Base-by-base conservation (phyloP, 1,284 basidiomycete genomes). In the Pseudozyma thailandica region DNA sequence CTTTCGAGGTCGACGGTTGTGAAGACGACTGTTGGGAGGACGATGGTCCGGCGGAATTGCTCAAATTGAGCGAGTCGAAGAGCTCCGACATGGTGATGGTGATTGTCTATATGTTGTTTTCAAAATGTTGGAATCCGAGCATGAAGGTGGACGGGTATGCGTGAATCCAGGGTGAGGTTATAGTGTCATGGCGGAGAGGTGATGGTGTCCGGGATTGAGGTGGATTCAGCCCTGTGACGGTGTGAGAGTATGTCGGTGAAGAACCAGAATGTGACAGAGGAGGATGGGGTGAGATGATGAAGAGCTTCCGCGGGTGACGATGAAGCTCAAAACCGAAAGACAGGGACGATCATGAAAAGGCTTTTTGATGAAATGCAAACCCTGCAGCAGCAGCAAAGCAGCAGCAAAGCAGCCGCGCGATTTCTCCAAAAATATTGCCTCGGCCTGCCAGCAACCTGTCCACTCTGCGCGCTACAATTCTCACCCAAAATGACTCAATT, bases 1-100 rank as follows among this genome's bases (percentile, higher is more conserved):
- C 70, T 50, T 68, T 68, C 3, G 64, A 69, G 4, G 56, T 61
- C 13, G 64, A 64, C 23, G 70, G 70, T 37, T 72, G 70, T 3
- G 70, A 72, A 0, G 70, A 68, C 2, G 68, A 65, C 18, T 55
- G 62, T n/a, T 72, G 69, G 3, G 69, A 72, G 3, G 69, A 72
- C 2, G 63, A 59, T 1, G 59, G 58, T 12, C 55, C 69, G 8
- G 61, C 53, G 6, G 55, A 49, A 4, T 41, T 59, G 61, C 39
- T 62, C 23, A 72, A 50, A 13, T 72, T 68, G 60, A 72, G 64
- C 38, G 70, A 72, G 50, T 72, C 70, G 27, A 72, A 72, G 38
- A 72, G 70, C 33, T 72, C 70, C 27, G 70, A 72, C 70, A 72
- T 72, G 56, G 25, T 50, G 42, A 13, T 23, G 10, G 39, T 41